Conservation (phyloP, 257 asterid species). For the Solanum acaule region DNA sequence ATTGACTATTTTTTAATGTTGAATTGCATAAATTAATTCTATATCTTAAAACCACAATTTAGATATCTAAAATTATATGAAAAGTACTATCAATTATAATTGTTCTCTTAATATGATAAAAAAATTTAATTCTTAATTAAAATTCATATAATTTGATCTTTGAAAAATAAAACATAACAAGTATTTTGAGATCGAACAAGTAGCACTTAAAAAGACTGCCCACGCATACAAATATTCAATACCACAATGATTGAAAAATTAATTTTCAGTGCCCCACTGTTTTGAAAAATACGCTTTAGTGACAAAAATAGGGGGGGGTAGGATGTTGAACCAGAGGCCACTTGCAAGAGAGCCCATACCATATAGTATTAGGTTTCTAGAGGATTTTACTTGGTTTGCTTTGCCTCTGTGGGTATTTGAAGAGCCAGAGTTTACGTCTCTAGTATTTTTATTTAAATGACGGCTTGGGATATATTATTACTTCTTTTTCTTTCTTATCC, state of each 20-base stretch:
- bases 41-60: background rate
- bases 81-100: background rate
- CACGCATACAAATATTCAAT: constrained; percentile 17
- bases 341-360: constrained; percentile 11
- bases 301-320: background rate
- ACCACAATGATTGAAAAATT: constrained; percentile 28
- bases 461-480: background rate
- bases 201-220: background rate
- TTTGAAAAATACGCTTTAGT: constrained; percentile 3
- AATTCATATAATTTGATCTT: background rate
- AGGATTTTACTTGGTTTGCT: constrained; percentile 4
- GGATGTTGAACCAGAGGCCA: constrained; percentile 9
- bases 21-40: background rate
- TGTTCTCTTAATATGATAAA: background rate
- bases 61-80: background rate
- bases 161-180: background rate
- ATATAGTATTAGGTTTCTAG: background rate
- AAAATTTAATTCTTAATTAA: background rate
- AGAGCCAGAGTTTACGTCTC: background rate
- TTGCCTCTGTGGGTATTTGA: constrained; percentile 4
- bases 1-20: background rate
- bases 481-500: background rate
- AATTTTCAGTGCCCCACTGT: constrained; percentile 15
- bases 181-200: background rate
- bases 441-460: background rate